Base-by-base conservation (phyloP, 1,284 basidiomycete species). In the Coniophora puteana region DNA sequence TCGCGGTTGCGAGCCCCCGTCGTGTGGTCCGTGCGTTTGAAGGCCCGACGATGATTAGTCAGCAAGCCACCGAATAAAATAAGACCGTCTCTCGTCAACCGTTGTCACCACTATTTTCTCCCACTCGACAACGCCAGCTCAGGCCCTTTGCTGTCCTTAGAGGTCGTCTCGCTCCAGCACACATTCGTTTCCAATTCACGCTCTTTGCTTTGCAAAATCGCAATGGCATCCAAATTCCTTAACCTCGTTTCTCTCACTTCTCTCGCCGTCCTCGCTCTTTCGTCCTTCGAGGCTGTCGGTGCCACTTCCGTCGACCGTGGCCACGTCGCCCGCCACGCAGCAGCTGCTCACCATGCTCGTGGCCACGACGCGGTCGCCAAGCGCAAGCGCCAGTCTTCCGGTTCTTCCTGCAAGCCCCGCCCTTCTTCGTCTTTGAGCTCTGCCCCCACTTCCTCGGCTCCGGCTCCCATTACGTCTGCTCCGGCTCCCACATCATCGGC, bases 211-310 rank as follows among this genome's bases (percentile, higher is more conserved):
- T 37, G 41, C 47, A 10, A 41, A 38, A 17, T 17, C 36, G 25
- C 51, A 45, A 84, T 84, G 80, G 70, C 76, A 40, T 50, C 58
- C 48, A 81, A 74, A 49, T 54, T 81, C 36, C 47, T 80, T 52
- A 75, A 75, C 53, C 61, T 87, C 44, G 38, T 86, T 45, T 69
- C 78, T 16, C 50, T 85, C 34, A 66, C 76, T 17, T 69, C 79
- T 13, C 56, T 88, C 34, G 75, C 78, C 23, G 51, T 85, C 47
- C 46, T 86, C 45, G 68, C 74, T 37, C 68, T 67, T 50, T 68
- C 71, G n/a, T 71, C 74, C 44, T 66, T 58, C 27, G 42, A 65
- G 11, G 66, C 72, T 18, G 76, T 66, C 30, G 67, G 65, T 47
- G 83, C 82, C 8, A 65, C 86, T 38, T 69, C 71, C 6, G 53